Percentiles rank a stretch among this genome's conserved stretches.
Evolutionary conservation across 495 filamentous ascomycete genomes (phyloP).

Genomic region (Cercophora samala): DNA sequence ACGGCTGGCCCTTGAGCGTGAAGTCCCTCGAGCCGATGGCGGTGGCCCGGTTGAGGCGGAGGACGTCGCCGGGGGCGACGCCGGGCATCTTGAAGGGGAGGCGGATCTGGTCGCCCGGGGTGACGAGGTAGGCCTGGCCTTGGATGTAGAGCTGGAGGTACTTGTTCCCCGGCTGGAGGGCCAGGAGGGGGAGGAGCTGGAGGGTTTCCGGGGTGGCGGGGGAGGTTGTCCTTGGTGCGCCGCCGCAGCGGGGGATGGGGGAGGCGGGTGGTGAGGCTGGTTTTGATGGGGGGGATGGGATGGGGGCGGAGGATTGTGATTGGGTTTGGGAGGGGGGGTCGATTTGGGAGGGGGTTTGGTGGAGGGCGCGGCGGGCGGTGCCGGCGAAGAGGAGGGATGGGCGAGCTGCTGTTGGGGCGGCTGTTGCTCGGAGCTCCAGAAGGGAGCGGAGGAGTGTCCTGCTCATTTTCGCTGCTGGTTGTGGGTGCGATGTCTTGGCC

Average conservation of each 20-base stretch:
- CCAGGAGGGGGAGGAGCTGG: constrained; percentile 63
- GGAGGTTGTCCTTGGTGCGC: constrained; percentile 30
- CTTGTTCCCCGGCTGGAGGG: constrained; percentile 66
- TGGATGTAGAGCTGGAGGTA: constrained; percentile 88
- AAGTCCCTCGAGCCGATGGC: constrained; percentile 82
- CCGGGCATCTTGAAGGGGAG: constrained; percentile 91
- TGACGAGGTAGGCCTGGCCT: constrained; percentile 84
- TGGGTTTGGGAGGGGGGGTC: constrained; percentile 23
- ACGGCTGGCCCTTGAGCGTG: constrained; percentile 75
- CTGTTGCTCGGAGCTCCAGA: constrained; percentile 43
- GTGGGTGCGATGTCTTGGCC: background rate
- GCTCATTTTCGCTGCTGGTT: constrained; percentile 41
- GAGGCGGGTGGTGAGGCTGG: constrained; percentile 21
- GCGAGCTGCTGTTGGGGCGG: constrained; percentile 24
- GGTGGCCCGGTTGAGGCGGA: constrained; percentile 80
- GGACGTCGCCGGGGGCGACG: constrained; percentile 74
- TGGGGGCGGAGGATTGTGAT: constrained; percentile 12
- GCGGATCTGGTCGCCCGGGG: constrained; percentile 77
- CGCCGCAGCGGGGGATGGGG: constrained; percentile 31
- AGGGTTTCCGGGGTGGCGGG: constrained; percentile 59
- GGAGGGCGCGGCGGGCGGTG: constrained; percentile 28
- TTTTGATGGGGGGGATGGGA: constrained; percentile 32
- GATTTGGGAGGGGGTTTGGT: constrained; percentile 30
- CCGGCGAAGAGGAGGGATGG: constrained; percentile 31
- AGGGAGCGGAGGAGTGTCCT: constrained; percentile 46